Evolutionary conservation across 495 filamentous ascomycete genomes (phyloP), one percentile per base, ranked within the genome.

Genomic region (Annulohypoxylon maeteangense): DNA sequence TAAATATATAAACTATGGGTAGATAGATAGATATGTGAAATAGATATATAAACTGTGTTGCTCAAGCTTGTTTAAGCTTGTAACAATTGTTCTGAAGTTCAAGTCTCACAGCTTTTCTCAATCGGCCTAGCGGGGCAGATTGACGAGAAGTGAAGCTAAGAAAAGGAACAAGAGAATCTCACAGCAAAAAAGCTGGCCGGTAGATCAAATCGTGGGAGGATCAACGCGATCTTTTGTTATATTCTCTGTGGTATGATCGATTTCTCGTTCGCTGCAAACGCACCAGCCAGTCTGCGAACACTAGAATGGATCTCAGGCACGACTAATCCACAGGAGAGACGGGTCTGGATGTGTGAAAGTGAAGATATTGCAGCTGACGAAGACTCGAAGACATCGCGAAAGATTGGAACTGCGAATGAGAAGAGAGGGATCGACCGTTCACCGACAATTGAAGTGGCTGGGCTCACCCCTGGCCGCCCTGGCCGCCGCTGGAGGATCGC

Each of bases 361-460:
- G 42, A 10, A 44, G 12, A 3, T 59, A 20, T 51, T 40, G 25
- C 20, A 25, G 67, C 59, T 68, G 59, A 48, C 54, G 63, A 55
- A 61, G 51, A 27, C 62, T 23, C 53, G 63, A 61, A 58, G 54
- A 32, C 53, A 62, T 64, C 70, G 65, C 32, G 55, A 54, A 56
- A 32, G 47, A 14, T 40, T 56, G 61, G 40, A 54, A 73, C 65
- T 68, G 53, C 70, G 70, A 73, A 73, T 73, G 61, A 73, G 70
- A 73, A 50, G 63, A 18, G 55, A 51, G 29, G 31, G 65, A 68
- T 72, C 64, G 65, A 11, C 75, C 51, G 34, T 70, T 74, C 74
- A 78, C 74, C 75, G 74, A 78, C 75, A 78, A 78, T 78, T 78
- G 42, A 59, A 74, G 75, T 71, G 75, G 75, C 75, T 78, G 75